Evolutionary conservation across 1,284 basidiomycete species (phyloP).

Genomic region (Porogramme epimiltina): DNA sequence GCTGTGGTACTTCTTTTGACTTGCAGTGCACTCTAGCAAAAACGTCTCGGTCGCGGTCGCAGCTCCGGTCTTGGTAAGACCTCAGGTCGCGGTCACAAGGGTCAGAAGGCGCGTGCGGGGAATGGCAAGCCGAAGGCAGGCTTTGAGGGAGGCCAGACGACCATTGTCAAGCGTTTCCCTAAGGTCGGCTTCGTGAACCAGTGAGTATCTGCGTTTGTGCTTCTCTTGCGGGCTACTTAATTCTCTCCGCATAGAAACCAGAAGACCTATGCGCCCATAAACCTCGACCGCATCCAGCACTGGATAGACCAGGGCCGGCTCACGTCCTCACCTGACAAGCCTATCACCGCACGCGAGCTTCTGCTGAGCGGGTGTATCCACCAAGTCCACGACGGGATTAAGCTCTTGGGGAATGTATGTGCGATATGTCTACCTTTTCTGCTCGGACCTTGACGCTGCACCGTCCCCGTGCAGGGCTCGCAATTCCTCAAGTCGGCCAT

Average conservation of each 20-base stretch:
- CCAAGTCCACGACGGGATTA: constrained; percentile 87
- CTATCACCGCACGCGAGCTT: constrained; percentile 89
- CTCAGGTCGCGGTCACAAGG: constrained; percentile 93
- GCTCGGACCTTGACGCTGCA: not conserved
- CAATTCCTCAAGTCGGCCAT: constrained; percentile 74
- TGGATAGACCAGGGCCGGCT: constrained; percentile 90
- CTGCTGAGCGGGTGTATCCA: constrained; percentile 88
- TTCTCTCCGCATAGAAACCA: constrained; percentile 54
- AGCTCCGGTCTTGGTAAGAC: constrained; percentile 91
- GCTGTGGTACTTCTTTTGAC: constrained; percentile 3
- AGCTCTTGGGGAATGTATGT: constrained; percentile 84
- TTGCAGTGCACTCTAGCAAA: constrained; percentile 76
- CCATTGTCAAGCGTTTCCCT: constrained; percentile 89
- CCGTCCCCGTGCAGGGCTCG: constrained; percentile 50
- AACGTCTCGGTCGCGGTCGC: constrained; percentile 92
- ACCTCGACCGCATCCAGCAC: constrained; percentile 85
- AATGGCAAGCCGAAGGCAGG: constrained; percentile 83
- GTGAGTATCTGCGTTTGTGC: constrained; percentile 54
- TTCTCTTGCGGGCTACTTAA: not conserved
- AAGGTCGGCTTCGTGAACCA: constrained; percentile 94
- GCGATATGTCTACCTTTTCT: not conserved
- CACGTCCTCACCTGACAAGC: constrained; percentile 74
- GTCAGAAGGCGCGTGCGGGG: constrained; percentile 92
- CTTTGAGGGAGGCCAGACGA: constrained; percentile 97
- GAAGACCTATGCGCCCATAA: constrained; percentile 82